Evolutionary conservation across 2,329 filamentous ascomycete species (phyloP).

Genomic region (Lachnellula arida): DNA sequence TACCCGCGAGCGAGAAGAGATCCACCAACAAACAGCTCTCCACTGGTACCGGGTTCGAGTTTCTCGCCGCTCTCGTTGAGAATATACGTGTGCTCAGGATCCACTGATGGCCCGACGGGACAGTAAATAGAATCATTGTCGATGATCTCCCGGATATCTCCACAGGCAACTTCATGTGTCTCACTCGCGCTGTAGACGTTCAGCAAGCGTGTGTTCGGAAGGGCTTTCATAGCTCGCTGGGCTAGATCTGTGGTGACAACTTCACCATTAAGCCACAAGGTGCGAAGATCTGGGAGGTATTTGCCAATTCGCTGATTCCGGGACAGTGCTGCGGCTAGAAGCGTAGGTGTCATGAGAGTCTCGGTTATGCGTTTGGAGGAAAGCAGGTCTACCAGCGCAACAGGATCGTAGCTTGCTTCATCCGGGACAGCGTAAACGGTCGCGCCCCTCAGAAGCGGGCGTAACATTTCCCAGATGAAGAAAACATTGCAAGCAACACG

Average conservation of each 20-base stretch:
- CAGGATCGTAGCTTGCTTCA: conserved; percentile 71
- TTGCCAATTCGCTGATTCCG: conserved; percentile 61
- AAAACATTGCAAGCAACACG: conserved; percentile 86
- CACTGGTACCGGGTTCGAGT: conserved; percentile 57
- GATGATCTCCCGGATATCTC: conserved; percentile 66
- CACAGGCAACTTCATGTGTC: conserved; percentile 58
- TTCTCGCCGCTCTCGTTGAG: conserved; percentile 63
- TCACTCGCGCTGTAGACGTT: conserved; percentile 83
- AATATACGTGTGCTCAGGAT: conserved; percentile 66
- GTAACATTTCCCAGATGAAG: conserved; percentile 80
- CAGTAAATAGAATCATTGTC: conserved; percentile 62
- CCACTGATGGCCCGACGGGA: conserved; percentile 66
- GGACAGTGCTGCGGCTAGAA: conserved; percentile 68
- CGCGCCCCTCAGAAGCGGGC: conserved; percentile 69
- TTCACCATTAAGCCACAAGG: conserved; percentile 77
- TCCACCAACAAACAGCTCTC: conserved; percentile 75
- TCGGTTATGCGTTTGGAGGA: conserved; percentile 64
- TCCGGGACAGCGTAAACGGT: conserved; percentile 73
- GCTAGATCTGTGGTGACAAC: conserved; percentile 76
- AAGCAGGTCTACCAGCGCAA: conserved; percentile 67
- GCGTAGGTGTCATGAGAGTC: conserved; percentile 78
- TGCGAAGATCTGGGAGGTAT: conserved; percentile 61
- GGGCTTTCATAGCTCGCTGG: conserved; percentile 52
- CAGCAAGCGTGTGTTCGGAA: conserved; percentile 65
- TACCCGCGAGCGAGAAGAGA: conserved; percentile 69